Percentiles rank a stretch among this genome's conserved stretches.
These are phyloP conservation scores for Calonectria naviculata DNA, from an alignment of 2,329 filamentous ascomycete species.

Conservation along the genomic window DNA sequence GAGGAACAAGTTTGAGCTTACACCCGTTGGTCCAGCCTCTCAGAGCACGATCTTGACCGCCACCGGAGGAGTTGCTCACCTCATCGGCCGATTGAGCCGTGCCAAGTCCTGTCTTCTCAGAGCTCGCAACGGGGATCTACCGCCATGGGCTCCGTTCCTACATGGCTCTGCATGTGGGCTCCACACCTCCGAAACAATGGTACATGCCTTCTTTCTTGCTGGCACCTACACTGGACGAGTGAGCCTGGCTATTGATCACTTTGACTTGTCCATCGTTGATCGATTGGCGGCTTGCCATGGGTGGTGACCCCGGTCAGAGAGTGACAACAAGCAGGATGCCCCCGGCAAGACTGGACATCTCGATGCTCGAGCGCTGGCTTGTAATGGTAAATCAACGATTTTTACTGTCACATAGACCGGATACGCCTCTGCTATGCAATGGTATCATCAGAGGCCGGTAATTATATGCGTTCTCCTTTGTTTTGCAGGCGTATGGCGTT, in stretches of 20 bases:
- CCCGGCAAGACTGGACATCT: slow-evolving; percentile 26
- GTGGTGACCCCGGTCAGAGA: slow-evolving; percentile 35
- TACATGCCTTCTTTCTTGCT: slow-evolving; percentile 7
- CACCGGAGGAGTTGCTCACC: slow-evolving; percentile 20
- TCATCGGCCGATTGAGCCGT: slow-evolving; percentile 38
- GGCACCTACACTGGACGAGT: background rate
- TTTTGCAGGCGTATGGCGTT: slow-evolving; percentile 30
- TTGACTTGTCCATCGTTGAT: slow-evolving; percentile 25
- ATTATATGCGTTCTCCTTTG: slow-evolving; percentile 23
- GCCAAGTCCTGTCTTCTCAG: slow-evolving; percentile 34
- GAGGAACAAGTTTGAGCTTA: background rate
- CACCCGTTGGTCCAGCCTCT: slow-evolving; percentile 21
- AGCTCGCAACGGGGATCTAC: slow-evolving; percentile 33
- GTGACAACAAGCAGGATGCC: slow-evolving; percentile 32
- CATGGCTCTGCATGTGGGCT: slow-evolving; percentile 21
- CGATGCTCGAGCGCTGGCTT: slow-evolving; percentile 17
- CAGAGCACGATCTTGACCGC: slow-evolving; percentile 25
- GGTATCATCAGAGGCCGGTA: slow-evolving; percentile 22
- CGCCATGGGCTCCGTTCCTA: slow-evolving; percentile 24
- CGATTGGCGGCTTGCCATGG: slow-evolving; percentile 36
- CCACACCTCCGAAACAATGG: slow-evolving; percentile 36
- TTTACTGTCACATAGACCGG: slow-evolving; percentile 6
- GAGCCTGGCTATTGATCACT: slow-evolving; percentile 24
- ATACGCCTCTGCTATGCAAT: slow-evolving; percentile 23
- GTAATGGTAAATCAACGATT: background rate